Percentiles rank a stretch among this genome's conserved stretches.
These are phyloP conservation scores for Aureobasidium namibiae DNA, from an alignment of 2,329 filamentous ascomycete genomes.

Conservation along the genomic window DNA sequence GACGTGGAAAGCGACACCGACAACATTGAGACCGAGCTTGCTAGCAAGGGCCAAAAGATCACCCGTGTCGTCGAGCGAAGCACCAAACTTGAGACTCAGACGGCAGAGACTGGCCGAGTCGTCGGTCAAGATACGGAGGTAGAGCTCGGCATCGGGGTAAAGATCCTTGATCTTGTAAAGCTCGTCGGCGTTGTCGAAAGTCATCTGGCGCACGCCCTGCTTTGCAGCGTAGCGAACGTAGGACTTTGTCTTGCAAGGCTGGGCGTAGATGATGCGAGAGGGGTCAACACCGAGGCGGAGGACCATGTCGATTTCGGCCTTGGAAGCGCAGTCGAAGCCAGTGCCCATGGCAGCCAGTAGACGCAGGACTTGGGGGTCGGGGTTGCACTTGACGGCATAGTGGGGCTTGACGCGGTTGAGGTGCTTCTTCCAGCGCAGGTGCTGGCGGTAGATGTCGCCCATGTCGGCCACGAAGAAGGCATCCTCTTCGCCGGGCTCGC, in stretches of 20 bases:
- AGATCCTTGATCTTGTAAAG: constrained; percentile 94
- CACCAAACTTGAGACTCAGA: constrained; percentile 95
- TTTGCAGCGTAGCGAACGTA: constrained; percentile 86
- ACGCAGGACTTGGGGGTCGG: constrained; percentile 78
- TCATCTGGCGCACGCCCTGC: constrained; percentile 92
- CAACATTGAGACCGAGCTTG: constrained; percentile 77
- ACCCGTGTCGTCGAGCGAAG: constrained; percentile 72
- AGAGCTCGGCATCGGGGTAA: constrained; percentile 82
- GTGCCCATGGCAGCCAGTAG: constrained; percentile 83
- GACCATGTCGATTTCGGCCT: constrained; percentile 91
- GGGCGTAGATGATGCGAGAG: constrained; percentile 92
- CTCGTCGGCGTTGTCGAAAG: constrained; percentile 97
- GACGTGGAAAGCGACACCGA: constrained; percentile 96
- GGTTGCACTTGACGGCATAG: constrained; percentile 99
- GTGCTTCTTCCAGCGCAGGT: constrained; percentile 95
- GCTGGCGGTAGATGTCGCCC: constrained; percentile 97
- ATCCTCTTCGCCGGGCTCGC: constrained; percentile 89
- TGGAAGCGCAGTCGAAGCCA: constrained; percentile 97
- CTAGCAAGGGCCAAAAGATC: constrained; percentile 72
- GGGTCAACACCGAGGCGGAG: constrained; percentile 75
- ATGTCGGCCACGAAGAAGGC: constrained; percentile 98
- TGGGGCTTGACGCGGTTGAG: constrained; percentile 89
- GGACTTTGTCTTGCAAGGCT: constrained; percentile 99
- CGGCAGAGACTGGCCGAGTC: constrained; percentile 91
- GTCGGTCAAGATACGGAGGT: constrained; percentile 89